Evolutionary conservation across 306 rosid genomes (phyloP), one percentile per base, ranked within the genome.

Genomic region (Inga leiocalycina): DNA sequence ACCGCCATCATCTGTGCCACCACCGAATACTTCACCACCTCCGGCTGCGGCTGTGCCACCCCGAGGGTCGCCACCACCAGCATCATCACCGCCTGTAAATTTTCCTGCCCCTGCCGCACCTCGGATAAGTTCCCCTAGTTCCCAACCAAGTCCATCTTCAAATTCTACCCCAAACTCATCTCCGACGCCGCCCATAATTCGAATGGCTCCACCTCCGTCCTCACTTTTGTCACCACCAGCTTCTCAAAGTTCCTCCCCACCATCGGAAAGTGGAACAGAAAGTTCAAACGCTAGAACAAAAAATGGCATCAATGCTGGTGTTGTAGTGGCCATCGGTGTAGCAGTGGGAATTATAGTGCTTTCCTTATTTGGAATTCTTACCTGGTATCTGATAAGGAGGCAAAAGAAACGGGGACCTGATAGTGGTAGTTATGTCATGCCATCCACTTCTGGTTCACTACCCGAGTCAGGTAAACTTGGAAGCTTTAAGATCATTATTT

Each of bases 401-500:
- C 80, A 83, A 84, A 91, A 78, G 86, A 90, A 73, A 84, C 88
- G 64, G 59, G 80, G 41, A 69, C 83, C 94, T 51, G 86, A 80
- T 24, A 79, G 43, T 86, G 91, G 86, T 74, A 91, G 91, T 89
- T 87, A 87, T 80, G 87, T 89, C 84, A 84, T 86, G 93, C 96
- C 97, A 71, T 86, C 91, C 57, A 80, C 89, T 67, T 74, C 78
- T 15, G 88, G 69, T 61, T 82, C 93, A 71, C 84, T 94, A 10
- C 90, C 94, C 2, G 89, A 59, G 81, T 89, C 98, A 86, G 99
- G 99, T 93, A 86, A 54, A 69, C 46, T 79, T 41, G n/a, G 44
- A 15, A n/a, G 70, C 74, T 49, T 62, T 24, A 8, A 10, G 24
- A 45, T 68, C 48, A 5, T 66, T 73, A 52, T 62, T 57, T 75